A percentile compares a stretch with the other conserved stretches of the same genome.
Conservation (phyloP, 371 early-diverging fungal species). For the Sporodiniella umbellata region DNA sequence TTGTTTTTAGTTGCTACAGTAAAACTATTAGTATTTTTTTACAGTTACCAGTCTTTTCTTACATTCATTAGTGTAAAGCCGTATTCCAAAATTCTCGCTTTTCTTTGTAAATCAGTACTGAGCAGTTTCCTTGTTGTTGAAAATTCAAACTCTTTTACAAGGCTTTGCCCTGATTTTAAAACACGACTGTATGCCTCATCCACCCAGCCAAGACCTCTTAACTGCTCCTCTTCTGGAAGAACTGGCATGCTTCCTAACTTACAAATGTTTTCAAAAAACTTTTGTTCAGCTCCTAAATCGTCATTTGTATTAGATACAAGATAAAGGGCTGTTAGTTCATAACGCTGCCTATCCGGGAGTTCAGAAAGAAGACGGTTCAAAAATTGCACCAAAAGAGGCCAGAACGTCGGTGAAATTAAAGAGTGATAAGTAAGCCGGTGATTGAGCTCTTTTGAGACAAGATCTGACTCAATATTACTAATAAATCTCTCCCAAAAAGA, state of each 20-base stretch:
- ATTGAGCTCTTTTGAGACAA: not conserved
- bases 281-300: constrained; percentile 16
- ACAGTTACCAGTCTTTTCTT: constrained; percentile 2
- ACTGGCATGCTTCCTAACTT: constrained; percentile 23
- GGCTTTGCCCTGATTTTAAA: constrained; percentile 11
- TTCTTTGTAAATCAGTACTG: constrained; percentile 14
- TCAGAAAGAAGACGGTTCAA: constrained; percentile 27
- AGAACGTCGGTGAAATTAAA: constrained; percentile 29
- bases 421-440: not conserved
- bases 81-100: constrained; percentile 40
- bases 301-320: not conserved
- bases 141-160: not conserved
- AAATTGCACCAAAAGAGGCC: constrained; percentile 33
- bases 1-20: constrained; percentile 29
- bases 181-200: constrained; percentile 39
- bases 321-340: not conserved
- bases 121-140: not conserved
- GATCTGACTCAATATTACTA: constrained; percentile 15
- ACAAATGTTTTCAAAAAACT: constrained; percentile 16
- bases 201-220: constrained; percentile 48
- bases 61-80: constrained; percentile 49
- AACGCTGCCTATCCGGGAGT: constrained; percentile 19
- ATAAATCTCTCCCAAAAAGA: constrained; percentile 35
- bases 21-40: not conserved
- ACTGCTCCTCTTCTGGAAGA: constrained; percentile 41